Conservation (phyloP, 2,329 filamentous ascomycete species). For the Xylaria arbuscula region DNA sequence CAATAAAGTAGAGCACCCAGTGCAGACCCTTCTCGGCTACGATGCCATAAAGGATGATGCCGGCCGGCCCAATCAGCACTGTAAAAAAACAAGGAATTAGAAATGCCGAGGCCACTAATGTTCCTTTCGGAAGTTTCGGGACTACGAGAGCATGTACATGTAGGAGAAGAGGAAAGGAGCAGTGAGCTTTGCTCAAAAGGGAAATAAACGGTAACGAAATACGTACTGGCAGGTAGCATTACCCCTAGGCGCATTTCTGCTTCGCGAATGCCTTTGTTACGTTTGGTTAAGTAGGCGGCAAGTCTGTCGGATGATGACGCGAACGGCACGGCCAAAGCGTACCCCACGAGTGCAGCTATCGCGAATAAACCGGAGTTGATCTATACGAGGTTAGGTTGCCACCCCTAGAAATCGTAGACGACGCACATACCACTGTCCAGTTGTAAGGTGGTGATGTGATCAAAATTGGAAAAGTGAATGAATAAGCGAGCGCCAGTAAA, state of each 20-base stretch:
- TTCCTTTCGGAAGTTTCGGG: constrained; percentile 4
- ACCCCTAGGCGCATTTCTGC: constrained; percentile 57
- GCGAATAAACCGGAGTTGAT: constrained; percentile 49
- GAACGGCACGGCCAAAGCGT: constrained; percentile 54
- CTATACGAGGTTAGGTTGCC: constrained; percentile 34
- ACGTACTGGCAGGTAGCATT: constrained; percentile 48
- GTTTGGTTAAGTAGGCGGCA: constrained; percentile 53
- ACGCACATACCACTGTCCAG: constrained; percentile 53
- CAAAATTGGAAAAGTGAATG: constrained; percentile 59
- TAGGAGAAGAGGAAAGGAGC: neutral
- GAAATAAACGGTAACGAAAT: neutral
- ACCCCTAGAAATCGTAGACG: neutral
- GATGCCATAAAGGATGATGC: constrained; percentile 53
- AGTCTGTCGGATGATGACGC: constrained; percentile 53
- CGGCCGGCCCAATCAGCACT: constrained; percentile 51
- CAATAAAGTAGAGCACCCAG: constrained; percentile 61
- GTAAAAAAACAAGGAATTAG: constrained; percentile 16
- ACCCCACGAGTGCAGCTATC: constrained; percentile 54
- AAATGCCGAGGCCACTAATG: neutral
- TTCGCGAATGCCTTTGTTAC: constrained; percentile 56
- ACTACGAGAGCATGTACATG: neutral
- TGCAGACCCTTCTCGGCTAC: constrained; percentile 54
- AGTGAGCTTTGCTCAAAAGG: neutral
- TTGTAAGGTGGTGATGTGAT: constrained; percentile 57
- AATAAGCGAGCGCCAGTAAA: constrained; percentile 58